A percentile compares a stretch with the other conserved stretches of the same genome.
Conservation (phyloP, 257 asterid species). For the Solanum ossicruentum region DNA sequence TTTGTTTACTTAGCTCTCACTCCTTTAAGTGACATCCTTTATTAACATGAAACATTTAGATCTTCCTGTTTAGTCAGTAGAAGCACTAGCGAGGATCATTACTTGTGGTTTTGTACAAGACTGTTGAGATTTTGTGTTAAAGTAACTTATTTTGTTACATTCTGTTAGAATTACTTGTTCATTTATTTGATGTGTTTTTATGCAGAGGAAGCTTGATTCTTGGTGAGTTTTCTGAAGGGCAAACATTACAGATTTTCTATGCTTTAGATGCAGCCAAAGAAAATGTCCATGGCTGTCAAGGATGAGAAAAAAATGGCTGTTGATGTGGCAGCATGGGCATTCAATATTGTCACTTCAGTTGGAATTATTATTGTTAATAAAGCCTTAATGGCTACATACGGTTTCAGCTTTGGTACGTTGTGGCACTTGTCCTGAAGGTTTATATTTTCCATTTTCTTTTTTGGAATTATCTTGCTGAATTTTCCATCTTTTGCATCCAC, state of each 20-base stretch:
- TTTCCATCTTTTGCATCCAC: neutral
- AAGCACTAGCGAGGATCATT: neutral
- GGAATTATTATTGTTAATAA: slow-evolving; percentile 55
- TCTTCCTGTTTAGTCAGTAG: neutral
- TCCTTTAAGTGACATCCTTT: neutral
- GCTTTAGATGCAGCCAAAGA: slow-evolving; percentile 13
- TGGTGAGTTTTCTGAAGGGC: neutral
- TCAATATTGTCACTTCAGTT: slow-evolving; percentile 56
- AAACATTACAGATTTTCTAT: neutral
- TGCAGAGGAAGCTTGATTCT: neutral
- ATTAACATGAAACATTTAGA: neutral
- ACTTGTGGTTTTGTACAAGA: neutral
- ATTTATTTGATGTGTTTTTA: neutral
- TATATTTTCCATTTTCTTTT: neutral
- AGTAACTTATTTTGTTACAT: neutral
- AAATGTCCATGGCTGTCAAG: slow-evolving; percentile 34
- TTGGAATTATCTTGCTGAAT: neutral
- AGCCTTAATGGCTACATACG: slow-evolving; percentile 54
- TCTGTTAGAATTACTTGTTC: neutral
- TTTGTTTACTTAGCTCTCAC: neutral
- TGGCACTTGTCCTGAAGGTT: neutral
- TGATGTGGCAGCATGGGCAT: slow-evolving; percentile 53
- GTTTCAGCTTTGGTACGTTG: slow-evolving; percentile 44
- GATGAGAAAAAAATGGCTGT: slow-evolving; percentile 33
- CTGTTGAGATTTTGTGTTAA: neutral